These are phyloP conservation scores for Fragosphaeria purpurea DNA, from an alignment of 2,329 filamentous ascomycete species.

Conservation along the genomic window DNA sequence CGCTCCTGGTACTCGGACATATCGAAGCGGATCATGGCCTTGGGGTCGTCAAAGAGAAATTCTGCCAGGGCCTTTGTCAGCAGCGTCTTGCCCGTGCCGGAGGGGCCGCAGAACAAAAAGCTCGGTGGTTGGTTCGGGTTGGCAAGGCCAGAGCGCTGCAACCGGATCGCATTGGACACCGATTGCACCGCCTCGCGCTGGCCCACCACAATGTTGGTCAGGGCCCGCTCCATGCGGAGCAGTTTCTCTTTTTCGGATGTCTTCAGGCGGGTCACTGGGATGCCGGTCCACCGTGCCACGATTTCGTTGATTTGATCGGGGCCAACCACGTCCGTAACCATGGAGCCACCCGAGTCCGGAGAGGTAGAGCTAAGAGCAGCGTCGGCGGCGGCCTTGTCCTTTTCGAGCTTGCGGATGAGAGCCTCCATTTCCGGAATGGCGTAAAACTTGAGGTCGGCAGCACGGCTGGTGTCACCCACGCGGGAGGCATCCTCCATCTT, in stretches of 20 bases:
- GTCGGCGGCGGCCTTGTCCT: slow-evolving; percentile 69
- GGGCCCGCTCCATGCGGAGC: slow-evolving; percentile 87
- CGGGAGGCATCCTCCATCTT: slow-evolving; percentile 92
- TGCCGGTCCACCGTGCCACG: slow-evolving; percentile 94
- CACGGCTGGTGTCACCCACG: slow-evolving; percentile 71
- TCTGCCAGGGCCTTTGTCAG: slow-evolving; percentile 95
- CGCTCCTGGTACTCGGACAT: slow-evolving; percentile 99
- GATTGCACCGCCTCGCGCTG: slow-evolving; percentile 89
- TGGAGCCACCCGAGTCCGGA: slow-evolving; percentile 54
- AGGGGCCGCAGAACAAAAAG: slow-evolving; percentile 98
- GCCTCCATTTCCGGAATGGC: slow-evolving; percentile 86
- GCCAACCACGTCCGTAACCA: slow-evolving; percentile 88
- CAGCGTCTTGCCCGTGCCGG: slow-evolving; percentile 94
- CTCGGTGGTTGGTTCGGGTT: slow-evolving; percentile 96
- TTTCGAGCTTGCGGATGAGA: slow-evolving; percentile 72
- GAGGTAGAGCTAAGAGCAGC: slow-evolving; percentile 48
- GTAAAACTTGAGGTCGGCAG: slow-evolving; percentile 93
- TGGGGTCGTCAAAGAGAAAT: slow-evolving; percentile 94
- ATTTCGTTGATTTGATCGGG: slow-evolving; percentile 99
- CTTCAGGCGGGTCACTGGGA: slow-evolving; percentile 86
- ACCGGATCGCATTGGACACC: slow-evolving; percentile 89
- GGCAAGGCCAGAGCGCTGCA: slow-evolving; percentile 85
- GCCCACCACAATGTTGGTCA: slow-evolving; percentile 78
- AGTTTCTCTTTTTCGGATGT: slow-evolving; percentile 97
- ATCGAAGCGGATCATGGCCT: slow-evolving; percentile 97